phyloP scores from a whole-genome alignment of 2,329 filamentous ascomycete genomes.

The Aureobasidium namibiae region DNA sequence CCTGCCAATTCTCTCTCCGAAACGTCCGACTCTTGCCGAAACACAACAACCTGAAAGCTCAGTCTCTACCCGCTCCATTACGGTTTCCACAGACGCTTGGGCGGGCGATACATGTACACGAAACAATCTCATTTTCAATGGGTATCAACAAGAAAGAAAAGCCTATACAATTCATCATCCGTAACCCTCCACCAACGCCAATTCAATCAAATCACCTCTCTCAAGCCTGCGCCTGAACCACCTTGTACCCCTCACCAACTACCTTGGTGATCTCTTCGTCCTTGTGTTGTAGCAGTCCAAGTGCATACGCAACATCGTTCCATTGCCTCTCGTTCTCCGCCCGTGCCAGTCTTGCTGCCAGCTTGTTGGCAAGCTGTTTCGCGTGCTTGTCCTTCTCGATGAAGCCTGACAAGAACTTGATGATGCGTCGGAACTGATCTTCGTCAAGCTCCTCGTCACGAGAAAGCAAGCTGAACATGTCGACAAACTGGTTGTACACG shows the following conservation, averaged over 20 bases:
- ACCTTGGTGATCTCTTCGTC: constrained; percentile 80
- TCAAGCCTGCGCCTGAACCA: constrained; percentile 37
- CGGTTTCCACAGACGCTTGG: too few relatives aligned
- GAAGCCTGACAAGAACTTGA: constrained; percentile 90
- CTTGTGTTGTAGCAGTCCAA: constrained; percentile 85
- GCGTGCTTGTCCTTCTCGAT: constrained; percentile 99
- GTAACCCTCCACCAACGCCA: not conserved
- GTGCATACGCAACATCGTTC: constrained; percentile 92
- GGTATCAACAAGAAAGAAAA: constrained; percentile 6
- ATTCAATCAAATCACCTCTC: not conserved
- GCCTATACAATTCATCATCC: not conserved
- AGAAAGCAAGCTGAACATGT: constrained; percentile 93
- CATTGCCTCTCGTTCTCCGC: constrained; percentile 93
- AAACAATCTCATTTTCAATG: not conserved
- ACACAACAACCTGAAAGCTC: not conserved
- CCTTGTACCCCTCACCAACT: constrained; percentile 63
- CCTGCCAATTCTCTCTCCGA: not conserved
- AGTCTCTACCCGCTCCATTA: too few relatives aligned
- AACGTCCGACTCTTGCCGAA: not conserved
- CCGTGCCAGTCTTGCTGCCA: constrained; percentile 73
- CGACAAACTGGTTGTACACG: constrained; percentile 98
- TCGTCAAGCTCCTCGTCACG: constrained; percentile 74
- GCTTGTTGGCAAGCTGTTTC: constrained; percentile 84
- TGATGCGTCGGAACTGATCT: constrained; percentile 74
- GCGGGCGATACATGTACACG: not conserved